Evolutionary conservation across 371 early-diverging fungal genomes (phyloP).

Genomic region (Choanephora cucurbitarum): DNA sequence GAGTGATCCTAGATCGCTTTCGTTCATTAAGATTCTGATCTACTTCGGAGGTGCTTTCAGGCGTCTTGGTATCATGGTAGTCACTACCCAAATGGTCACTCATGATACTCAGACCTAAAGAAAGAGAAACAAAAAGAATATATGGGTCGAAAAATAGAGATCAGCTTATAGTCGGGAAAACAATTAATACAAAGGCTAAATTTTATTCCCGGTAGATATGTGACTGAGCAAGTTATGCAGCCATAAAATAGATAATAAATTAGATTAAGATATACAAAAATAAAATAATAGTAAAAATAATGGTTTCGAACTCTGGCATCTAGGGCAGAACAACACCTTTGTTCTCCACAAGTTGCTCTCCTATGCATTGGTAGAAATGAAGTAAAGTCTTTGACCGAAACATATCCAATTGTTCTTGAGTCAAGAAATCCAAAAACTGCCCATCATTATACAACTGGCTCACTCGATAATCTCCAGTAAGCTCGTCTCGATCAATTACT

Average conservation of each 20-base stretch:
- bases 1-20: constrained; percentile 42
- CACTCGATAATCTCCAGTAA: background rate
- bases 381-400: constrained; percentile 32
- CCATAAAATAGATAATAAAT: too few species aligned
- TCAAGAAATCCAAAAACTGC: constrained; percentile 19
- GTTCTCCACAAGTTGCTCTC: background rate
- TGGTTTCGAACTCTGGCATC: too few species aligned
- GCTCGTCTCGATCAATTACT: constrained; percentile 21
- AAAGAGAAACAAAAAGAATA: background rate
- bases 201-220: constrained; percentile 5
- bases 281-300: too few species aligned
- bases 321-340: background rate
- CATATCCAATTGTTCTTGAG: constrained; percentile 22
- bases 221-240: too few species aligned
- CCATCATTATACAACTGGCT: constrained; percentile 24
- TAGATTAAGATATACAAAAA: too few species aligned
- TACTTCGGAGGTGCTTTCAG: constrained; percentile 15
- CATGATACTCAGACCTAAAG: constrained; percentile 4
- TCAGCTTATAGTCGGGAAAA: too few species aligned
- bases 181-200: background rate
- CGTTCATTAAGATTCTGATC: constrained; percentile 15
- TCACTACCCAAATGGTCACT: background rate
- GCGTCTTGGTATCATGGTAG: constrained; percentile 7
- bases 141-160: too few species aligned
- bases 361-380: constrained; percentile 4